Percentiles rank a stretch among this genome's conserved stretches.
phyloP scores from a whole-genome alignment of 2,329 filamentous ascomycete species.

The Penicillium verrucosum region DNA sequence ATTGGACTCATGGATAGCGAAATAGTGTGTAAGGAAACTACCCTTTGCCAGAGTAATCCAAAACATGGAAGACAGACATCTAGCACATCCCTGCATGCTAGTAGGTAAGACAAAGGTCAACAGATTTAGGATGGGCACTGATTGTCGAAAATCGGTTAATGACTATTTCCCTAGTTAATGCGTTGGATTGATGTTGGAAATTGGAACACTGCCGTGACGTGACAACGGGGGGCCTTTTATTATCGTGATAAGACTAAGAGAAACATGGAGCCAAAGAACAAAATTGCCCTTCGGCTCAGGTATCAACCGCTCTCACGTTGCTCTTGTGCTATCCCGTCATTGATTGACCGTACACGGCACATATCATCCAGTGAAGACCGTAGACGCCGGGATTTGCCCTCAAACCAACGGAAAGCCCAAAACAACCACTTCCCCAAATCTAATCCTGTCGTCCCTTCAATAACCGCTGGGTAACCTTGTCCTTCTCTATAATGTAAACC shows the following conservation, averaged over 20 bases:
- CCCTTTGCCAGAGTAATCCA: no score
- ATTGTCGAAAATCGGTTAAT: background rate
- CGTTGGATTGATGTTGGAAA: background rate
- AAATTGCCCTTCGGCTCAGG: constrained; percentile 9
- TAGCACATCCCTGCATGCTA: no score
- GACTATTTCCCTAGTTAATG: background rate
- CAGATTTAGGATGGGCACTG: no score
- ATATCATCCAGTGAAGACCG: constrained; percentile 26
- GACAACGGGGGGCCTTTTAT: constrained; percentile 24
- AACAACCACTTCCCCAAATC: constrained; percentile 22
- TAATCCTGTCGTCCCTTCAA: constrained; percentile 97
- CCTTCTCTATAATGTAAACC: constrained; percentile 99
- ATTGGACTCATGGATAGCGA: background rate
- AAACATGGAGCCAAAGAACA: constrained; percentile 18
- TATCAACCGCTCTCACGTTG: constrained; percentile 15
- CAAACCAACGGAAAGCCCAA: constrained; percentile 27
- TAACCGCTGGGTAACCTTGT: constrained; percentile 98
- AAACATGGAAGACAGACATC: no score
- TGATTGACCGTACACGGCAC: constrained; percentile 19
- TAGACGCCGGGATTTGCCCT: constrained; percentile 28
- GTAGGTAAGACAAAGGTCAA: no score
- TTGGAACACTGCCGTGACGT: constrained; percentile 16
- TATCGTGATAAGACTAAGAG: constrained; percentile 25
- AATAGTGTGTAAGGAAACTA: no score
- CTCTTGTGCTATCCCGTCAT: constrained; percentile 16